These are phyloP conservation scores for Blastomyces silverae DNA, from an alignment of 2,329 filamentous ascomycete species.

Conservation along the genomic window DNA sequence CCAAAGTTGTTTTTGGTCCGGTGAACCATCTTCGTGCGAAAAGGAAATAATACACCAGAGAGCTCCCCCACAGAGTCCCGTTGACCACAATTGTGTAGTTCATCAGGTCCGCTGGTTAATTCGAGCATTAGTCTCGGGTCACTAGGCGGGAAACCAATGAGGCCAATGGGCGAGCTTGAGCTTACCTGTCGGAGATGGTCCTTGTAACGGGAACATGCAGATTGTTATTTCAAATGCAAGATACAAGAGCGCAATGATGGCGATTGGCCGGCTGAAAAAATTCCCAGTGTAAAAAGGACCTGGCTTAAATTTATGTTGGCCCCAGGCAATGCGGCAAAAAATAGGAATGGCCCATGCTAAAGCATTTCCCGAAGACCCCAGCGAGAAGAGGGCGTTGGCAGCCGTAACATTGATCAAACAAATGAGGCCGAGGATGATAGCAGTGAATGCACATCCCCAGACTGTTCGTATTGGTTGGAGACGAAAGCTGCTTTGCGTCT, in stretches of 20 bases:
- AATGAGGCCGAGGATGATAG: constrained; percentile 51
- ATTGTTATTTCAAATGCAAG: constrained; percentile 51
- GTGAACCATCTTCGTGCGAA: constrained; percentile 56
- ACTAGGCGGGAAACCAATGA: constrained; percentile 12
- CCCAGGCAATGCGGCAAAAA: constrained; percentile 53
- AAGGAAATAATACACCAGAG: constrained; percentile 50
- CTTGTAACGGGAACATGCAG: constrained; percentile 53
- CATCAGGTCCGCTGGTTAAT: constrained; percentile 44
- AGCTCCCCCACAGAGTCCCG: constrained; percentile 52
- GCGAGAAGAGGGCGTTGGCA: constrained; percentile 53
- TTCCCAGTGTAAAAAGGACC: constrained; percentile 56
- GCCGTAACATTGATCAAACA: constrained; percentile 54
- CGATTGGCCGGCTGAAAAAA: constrained; percentile 47
- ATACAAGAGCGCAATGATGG: constrained; percentile 49
- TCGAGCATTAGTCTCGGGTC: constrained; percentile 15
- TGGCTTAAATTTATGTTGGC: constrained; percentile 50
- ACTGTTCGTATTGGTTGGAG: constrained; percentile 54
- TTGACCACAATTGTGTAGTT: constrained; percentile 61
- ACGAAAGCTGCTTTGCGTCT: constrained; percentile 42
- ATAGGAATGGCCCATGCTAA: constrained; percentile 56
- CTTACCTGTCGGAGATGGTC: constrained; percentile 47
- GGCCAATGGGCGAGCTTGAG: constrained; percentile 14
- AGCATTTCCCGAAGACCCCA: constrained; percentile 55
- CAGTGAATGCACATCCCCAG: constrained; percentile 48
- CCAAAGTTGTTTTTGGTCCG: constrained; percentile 50